Evolutionary conservation across 768 basidiomycete species (phyloP).

Genomic region (Lentinula raphanica): DNA sequence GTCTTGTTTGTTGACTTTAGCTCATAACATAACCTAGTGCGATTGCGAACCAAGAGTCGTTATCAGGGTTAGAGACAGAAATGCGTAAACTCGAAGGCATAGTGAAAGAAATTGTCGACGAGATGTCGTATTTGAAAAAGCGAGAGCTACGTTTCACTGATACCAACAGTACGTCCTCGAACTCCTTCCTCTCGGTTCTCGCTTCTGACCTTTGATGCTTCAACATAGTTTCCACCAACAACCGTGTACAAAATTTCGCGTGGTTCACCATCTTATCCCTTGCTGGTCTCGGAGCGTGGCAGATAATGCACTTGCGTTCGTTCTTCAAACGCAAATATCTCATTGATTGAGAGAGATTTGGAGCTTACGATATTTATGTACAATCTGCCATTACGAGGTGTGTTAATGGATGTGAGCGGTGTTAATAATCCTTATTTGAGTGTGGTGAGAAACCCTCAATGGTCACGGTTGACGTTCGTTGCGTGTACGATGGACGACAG

Average conservation of each 20-base stretch:
- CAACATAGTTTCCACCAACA: slow-evolving; percentile 71
- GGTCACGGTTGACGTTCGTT: no score
- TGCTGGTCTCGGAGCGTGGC: slow-evolving; percentile 83
- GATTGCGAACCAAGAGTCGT: slow-evolving; percentile 96
- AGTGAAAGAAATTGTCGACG: slow-evolving; percentile 91
- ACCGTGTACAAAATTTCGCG: slow-evolving; percentile 88
- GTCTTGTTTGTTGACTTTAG: slow-evolving; percentile 1
- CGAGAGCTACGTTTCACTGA: slow-evolving; percentile 84
- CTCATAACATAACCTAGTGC: slow-evolving; percentile 51
- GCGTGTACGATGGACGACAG: no score
- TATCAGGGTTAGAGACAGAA: slow-evolving; percentile 93
- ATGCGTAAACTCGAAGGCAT: slow-evolving; percentile 97
- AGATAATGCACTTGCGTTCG: slow-evolving; percentile 87
- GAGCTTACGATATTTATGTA: background rate
- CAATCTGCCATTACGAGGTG: background rate
- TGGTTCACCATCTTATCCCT: slow-evolving; percentile 82
- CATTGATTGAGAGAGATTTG: slow-evolving; percentile 53
- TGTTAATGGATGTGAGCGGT: background rate
- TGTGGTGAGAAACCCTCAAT: no score
- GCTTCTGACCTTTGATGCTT: background rate
- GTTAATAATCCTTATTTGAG: background rate
- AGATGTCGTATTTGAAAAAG: slow-evolving; percentile 84
- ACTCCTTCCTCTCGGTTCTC: no score
- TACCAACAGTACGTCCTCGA: slow-evolving; percentile 72
- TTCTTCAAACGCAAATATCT: slow-evolving; percentile 97